Conservation (phyloP, 495 filamentous ascomycete genomes). For the Penicillium pancosmium region DNA sequence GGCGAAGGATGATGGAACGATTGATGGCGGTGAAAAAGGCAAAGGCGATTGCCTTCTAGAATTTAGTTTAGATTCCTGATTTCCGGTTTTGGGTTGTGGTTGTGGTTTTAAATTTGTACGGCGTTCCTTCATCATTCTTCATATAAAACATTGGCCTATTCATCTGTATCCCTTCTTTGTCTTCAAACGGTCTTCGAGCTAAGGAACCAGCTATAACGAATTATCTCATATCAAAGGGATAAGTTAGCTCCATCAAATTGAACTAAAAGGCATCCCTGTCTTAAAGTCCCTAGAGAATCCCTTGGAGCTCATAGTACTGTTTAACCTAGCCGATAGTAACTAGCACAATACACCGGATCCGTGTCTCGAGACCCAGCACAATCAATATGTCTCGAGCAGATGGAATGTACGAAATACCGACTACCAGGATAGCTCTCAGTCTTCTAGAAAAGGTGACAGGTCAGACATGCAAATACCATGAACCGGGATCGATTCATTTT, state of each 20-base stretch:
- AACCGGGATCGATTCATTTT: not conserved
- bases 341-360: not conserved
- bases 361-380: not conserved
- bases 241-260: too few species aligned
- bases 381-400: not conserved
- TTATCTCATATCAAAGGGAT: not conserved
- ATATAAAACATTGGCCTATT: too few species aligned
- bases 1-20: constrained; percentile 44
- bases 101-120: not conserved
- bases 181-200: not conserved
- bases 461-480: not conserved
- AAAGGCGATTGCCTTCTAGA: not conserved
- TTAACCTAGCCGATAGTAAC: not conserved
- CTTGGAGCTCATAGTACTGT: not conserved
- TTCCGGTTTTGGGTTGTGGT: not conserved
- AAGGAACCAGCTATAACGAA: too few species aligned
- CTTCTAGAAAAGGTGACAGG: constrained; percentile 1
- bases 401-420: not conserved
- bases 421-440: not conserved
- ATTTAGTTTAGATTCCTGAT: not conserved
- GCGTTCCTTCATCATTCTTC: not conserved
- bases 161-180: not conserved
- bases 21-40: not conserved
- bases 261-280: not conserved
- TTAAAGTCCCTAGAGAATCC: not conserved